Conservation (phyloP, 139 green algal species). For the Chlorella sp. region DNA sequence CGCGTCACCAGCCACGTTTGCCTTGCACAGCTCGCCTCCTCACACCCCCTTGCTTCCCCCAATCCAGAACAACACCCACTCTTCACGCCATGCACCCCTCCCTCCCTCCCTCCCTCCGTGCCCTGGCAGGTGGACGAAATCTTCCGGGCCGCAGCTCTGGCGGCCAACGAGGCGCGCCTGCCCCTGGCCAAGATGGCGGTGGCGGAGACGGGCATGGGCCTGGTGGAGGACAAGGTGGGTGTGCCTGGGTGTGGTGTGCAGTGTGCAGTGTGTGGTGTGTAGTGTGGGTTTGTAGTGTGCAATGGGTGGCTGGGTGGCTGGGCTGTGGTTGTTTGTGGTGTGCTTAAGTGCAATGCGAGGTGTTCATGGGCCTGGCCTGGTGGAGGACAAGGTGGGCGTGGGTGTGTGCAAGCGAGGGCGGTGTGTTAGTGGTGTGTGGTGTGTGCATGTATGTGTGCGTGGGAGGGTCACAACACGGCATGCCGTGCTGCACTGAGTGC, state of each 20-base stretch:
- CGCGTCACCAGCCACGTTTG: no score
- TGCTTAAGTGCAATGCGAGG: no score
- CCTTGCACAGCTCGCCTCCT: no score
- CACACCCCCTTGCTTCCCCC: no score
- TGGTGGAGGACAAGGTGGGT: conserved; percentile 30
- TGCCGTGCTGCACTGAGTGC: not conserved
- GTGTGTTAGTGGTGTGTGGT: not conserved
- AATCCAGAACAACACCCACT: no score
- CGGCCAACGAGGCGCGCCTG: conserved; percentile 60
- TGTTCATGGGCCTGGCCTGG: no score
- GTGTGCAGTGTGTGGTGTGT: not conserved
- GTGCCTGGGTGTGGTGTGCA: not conserved
- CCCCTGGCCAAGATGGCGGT: conserved; percentile 74
- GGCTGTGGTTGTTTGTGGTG: no score
- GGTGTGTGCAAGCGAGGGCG: not conserved
- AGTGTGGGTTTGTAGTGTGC: no score
- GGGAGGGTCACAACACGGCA: not conserved
- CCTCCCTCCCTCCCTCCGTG: no score
- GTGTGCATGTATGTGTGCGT: not conserved
- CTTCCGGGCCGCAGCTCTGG: conserved; percentile 53
- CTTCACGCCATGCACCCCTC: not conserved
- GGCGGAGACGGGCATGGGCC: conserved; percentile 65
- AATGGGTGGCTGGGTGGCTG: no score
- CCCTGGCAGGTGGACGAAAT: conserved; percentile 40
- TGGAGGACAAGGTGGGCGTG: no score